These are phyloP conservation scores for Plasmodium blacklocki DNA, from an alignment of 169 alveolate species.

Conservation along the genomic window DNA sequence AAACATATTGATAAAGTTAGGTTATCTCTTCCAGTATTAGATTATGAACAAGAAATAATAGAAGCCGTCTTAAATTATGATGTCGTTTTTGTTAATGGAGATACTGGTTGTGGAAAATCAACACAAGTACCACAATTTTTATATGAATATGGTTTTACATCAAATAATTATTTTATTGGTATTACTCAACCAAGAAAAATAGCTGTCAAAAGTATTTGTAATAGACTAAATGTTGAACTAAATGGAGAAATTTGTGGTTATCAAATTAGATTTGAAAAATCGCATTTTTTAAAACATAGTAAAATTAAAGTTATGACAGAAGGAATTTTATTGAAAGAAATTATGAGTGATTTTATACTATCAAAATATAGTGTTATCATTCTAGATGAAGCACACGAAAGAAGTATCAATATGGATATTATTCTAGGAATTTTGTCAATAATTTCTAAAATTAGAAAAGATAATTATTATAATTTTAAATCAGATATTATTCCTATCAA, in stretches of 20 bases:
- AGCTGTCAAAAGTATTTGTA: slow-evolving; percentile 87
- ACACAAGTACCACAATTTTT: slow-evolving; percentile 97
- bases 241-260: slow-evolving; percentile 80
- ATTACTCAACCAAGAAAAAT: slow-evolving; percentile 98
- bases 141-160: slow-evolving; percentile 94
- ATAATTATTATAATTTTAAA: slow-evolving; percentile 73
- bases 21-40: slow-evolving; percentile 89
- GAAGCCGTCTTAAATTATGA: slow-evolving; percentile 92
- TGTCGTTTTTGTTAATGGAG: slow-evolving; percentile 96
- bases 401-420: slow-evolving; percentile 98
- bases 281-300: slow-evolving; percentile 83
- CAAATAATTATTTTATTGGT: slow-evolving; percentile 85
- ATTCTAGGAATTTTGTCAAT: slow-evolving; percentile 97
- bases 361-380: slow-evolving; percentile 96
- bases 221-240: slow-evolving; percentile 84
- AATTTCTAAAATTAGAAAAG: slow-evolving; percentile 90
- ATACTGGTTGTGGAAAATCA: slow-evolving; percentile 99
- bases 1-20: slow-evolving; percentile 85
- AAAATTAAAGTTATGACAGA: slow-evolving; percentile 98
- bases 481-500: slow-evolving; percentile 87
- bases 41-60: slow-evolving; percentile 94
- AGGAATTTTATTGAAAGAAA: slow-evolving; percentile 98
- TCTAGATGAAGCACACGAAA: slow-evolving; percentile 99
- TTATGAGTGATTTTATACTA: slow-evolving; percentile 91
- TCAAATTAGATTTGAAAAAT: slow-evolving; percentile 91